phyloP scores from a whole-genome alignment of 768 basidiomycete genomes.

The Psilocybe tampanensis region DNA sequence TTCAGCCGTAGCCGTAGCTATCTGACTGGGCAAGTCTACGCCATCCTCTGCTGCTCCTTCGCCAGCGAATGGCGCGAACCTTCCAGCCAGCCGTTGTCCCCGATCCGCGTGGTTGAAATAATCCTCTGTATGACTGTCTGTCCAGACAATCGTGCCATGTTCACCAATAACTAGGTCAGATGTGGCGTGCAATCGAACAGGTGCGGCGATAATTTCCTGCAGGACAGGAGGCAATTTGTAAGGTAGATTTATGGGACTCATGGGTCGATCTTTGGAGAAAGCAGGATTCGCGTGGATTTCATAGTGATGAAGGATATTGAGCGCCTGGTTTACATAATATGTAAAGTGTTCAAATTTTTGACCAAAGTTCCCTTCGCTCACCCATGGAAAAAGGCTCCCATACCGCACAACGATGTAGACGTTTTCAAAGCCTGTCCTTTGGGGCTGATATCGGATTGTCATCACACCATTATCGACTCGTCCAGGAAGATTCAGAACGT shows the following conservation, averaged over 20 bases:
- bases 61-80: constrained; percentile 14
- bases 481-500: constrained; percentile 55
- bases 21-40: constrained; percentile 25
- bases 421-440: constrained; percentile 22
- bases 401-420: constrained; percentile 63
- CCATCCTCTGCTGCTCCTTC: constrained; percentile 19
- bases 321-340: constrained; percentile 39
- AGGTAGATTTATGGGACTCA: constrained; percentile 43
- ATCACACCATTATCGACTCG: constrained; percentile 54
- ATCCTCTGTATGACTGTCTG: constrained; percentile 63
- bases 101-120: constrained; percentile 43
- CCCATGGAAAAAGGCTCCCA: constrained; percentile 61
- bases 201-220: constrained; percentile 48
- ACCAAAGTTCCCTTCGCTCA: constrained; percentile 19
- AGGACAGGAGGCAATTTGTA: constrained; percentile 41
- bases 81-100: constrained; percentile 66
- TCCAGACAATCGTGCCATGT: constrained; percentile 66
- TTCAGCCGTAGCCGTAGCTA: constrained; percentile 31
- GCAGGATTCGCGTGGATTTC: constrained; percentile 46
- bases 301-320: constrained; percentile 70
- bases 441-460: constrained; percentile 21
- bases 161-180: constrained; percentile 56
- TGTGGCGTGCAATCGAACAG: constrained; percentile 57
- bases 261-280: constrained; percentile 28
- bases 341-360: background rate